A percentile compares a stretch with the other conserved stretches of the same genome.
phyloP scores from a whole-genome alignment of 768 basidiomycete species.

The Hemileccinum rubropunctum region DNA sequence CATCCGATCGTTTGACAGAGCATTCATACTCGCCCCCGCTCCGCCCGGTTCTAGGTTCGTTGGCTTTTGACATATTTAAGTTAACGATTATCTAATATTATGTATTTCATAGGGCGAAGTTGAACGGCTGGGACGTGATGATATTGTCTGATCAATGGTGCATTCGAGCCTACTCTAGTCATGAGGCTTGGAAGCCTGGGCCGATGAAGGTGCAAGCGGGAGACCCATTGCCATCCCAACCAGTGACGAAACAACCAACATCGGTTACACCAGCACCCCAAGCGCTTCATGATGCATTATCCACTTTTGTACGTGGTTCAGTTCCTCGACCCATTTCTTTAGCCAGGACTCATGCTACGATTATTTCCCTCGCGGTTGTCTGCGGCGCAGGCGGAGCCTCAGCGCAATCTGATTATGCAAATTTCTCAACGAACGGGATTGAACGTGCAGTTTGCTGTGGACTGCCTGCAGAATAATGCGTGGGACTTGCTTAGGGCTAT shows the following conservation, averaged over 20 bases:
- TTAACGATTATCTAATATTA: conserved; percentile 9
- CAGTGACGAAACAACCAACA: conserved; percentile 16
- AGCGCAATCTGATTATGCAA: conserved; percentile 68
- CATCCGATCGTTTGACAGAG: conserved; percentile 89
- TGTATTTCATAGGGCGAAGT: conserved; percentile 55
- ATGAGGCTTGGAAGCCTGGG: conserved; percentile 75
- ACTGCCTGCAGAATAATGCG: conserved; percentile 80
- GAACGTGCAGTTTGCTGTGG: conserved; percentile 75
- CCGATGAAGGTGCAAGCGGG: conserved; percentile 69
- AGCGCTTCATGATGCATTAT: conserved; percentile 48
- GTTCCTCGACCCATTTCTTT: conserved; percentile 3
- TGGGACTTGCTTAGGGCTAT: conserved; percentile 84
- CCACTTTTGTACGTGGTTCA: conserved; percentile 51
- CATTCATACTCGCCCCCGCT: conserved; percentile 83
- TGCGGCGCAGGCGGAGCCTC: conserved; percentile 56
- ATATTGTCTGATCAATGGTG: conserved; percentile 88
- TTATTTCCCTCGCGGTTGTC: conserved; percentile 12
- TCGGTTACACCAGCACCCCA: conserved; percentile 35
- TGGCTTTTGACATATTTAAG: not conserved
- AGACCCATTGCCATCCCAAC: conserved; percentile 23
- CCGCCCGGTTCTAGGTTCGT: conserved; percentile 81
- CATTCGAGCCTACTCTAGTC: conserved; percentile 80
- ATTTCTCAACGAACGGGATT: conserved; percentile 73
- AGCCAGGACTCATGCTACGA: conserved; percentile 4
- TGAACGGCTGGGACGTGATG: conserved; percentile 84